Percentiles rank a stretch among this genome's conserved stretches.
These are phyloP conservation scores for Daedaleopsis nitida DNA, from an alignment of 768 basidiomycete species.

Conservation along the genomic window DNA sequence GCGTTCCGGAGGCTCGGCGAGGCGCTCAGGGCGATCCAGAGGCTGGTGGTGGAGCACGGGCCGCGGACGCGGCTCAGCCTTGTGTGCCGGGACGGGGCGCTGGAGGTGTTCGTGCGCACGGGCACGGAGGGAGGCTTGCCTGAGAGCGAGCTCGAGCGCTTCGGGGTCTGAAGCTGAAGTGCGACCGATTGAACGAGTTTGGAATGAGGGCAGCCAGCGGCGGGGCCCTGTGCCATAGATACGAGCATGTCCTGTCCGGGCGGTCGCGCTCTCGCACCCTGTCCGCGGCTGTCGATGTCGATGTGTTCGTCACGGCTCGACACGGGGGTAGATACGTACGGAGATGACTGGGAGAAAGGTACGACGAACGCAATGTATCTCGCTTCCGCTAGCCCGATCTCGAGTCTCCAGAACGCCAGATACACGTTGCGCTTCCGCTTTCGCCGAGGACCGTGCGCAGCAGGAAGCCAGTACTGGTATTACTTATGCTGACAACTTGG, in stretches of 20 bases:
- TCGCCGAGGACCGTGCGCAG: too few relatives aligned
- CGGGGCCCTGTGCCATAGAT: not conserved
- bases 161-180: slow-evolving; percentile 9
- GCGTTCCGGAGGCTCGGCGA: slow-evolving; percentile 33
- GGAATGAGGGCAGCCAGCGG: not conserved
- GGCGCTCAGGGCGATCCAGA: slow-evolving; percentile 41
- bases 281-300: too few relatives aligned
- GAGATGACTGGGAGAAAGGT: too few relatives aligned
- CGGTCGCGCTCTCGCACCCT: too few relatives aligned
- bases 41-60: slow-evolving; percentile 53
- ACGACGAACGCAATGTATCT: too few relatives aligned
- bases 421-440: too few relatives aligned
- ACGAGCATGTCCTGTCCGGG: not conserved
- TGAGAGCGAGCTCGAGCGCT: slow-evolving; percentile 39
- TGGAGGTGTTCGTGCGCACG: slow-evolving; percentile 54
- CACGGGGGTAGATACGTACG: too few relatives aligned
- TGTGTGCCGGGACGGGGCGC: slow-evolving; percentile 44
- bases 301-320: too few relatives aligned
- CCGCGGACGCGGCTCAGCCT: slow-evolving; percentile 54
- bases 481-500: too few relatives aligned
- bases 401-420: too few relatives aligned
- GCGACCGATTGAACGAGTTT: not conserved
- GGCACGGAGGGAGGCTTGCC: slow-evolving; percentile 47
- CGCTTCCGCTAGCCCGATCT: too few relatives aligned
- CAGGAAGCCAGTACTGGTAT: too few relatives aligned